Base-by-base conservation (phyloP, 768 basidiomycete genomes). In the Collybia nuda region DNA sequence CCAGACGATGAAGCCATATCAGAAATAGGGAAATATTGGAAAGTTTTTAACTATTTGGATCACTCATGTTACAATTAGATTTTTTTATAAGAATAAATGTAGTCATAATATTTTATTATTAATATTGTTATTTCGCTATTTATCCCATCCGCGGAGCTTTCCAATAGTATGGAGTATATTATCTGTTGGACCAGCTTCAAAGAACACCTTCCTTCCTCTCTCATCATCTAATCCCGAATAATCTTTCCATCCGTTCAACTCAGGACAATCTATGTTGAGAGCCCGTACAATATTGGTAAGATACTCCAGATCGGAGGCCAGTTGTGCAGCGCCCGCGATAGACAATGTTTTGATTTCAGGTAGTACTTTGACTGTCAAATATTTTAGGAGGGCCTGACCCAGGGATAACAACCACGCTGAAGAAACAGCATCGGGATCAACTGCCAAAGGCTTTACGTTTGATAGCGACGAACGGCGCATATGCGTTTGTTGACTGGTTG, bases 361-460 rank as follows among this genome's bases (percentile, higher is more conserved):
- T 1, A 99, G 77, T 26, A 92, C 74, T 17, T 72, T 72, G 22
- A 66, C 62, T 3, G 88, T 90, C 40, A 99, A 73, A 62, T 94
- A 80, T 2, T 80, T 74, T 32, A 96, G 75, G 40, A 94, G 80
- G 11, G 86, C 79, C 40, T 89, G 84, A 0, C 92, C 89, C n/a
- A 98, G 79, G 7, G 93, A 94, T 28, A 88, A 81, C 9, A 98
- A 82, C 95, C 96, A 98, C 1, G 91, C 87, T 1, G 91, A 86
- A 3, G 93, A 85, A 15, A 98, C 88, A 2, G 80, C 77, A 64
- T 95, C 94, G 3, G 90, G 83, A 44, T 85, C 80, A 44, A 90
- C 69, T 6, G 65, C 54, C 29, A 56, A 62, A 35, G 65, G 58
- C 52, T 71, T 78, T 14, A 65, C 51, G 37, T 62, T 51, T 32